Evolutionary conservation across 495 filamentous ascomycete species (phyloP).

Genomic region (Penicillium psychrofluorescens): DNA sequence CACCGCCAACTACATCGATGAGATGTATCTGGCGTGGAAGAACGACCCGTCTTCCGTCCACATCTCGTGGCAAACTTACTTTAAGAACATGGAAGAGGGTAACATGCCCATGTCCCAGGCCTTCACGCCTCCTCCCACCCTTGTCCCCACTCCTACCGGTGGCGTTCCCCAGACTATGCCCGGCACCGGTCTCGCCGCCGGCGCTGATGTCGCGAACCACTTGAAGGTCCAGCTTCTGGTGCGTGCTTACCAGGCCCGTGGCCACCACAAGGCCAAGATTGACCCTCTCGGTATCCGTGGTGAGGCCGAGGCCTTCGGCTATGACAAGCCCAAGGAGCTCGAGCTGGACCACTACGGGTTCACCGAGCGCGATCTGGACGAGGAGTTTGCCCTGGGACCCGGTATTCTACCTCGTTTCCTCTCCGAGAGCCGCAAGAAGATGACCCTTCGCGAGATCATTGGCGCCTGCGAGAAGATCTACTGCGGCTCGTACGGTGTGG

Average conservation of each 20-base stretch:
- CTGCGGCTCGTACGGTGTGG: conserved; percentile 91
- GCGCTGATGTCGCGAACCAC: conserved; percentile 87
- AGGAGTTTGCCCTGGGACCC: conserved; percentile 86
- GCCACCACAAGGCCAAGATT: conserved; percentile 96
- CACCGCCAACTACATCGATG: conserved; percentile 97
- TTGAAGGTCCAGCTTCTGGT: conserved; percentile 96
- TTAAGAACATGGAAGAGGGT: conserved; percentile 96
- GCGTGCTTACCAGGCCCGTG: conserved; percentile 94
- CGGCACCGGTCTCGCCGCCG: conserved; percentile 60
- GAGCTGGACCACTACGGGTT: conserved; percentile 90
- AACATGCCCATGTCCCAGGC: conserved; percentile 96
- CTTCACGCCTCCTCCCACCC: conserved; percentile 88
- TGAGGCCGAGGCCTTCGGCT: conserved; percentile 77
- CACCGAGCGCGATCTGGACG: conserved; percentile 87
- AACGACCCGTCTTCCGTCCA: conserved; percentile 88
- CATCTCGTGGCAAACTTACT: conserved; percentile 98
- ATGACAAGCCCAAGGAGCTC: conserved; percentile 85
- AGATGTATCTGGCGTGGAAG: conserved; percentile 99
- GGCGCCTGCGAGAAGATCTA: conserved; percentile 89
- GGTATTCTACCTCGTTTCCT: conserved; percentile 94
- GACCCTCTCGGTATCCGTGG: conserved; percentile 92
- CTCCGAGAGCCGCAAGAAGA: conserved; percentile 79
- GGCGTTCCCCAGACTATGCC: conserved; percentile 72
- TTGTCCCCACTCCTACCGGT: conserved; percentile 72
- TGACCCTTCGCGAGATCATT: conserved; percentile 94